These are phyloP conservation scores for Suaeda aralocaspica DNA, from an alignment of 148 eudicot species.

Conservation along the genomic window DNA sequence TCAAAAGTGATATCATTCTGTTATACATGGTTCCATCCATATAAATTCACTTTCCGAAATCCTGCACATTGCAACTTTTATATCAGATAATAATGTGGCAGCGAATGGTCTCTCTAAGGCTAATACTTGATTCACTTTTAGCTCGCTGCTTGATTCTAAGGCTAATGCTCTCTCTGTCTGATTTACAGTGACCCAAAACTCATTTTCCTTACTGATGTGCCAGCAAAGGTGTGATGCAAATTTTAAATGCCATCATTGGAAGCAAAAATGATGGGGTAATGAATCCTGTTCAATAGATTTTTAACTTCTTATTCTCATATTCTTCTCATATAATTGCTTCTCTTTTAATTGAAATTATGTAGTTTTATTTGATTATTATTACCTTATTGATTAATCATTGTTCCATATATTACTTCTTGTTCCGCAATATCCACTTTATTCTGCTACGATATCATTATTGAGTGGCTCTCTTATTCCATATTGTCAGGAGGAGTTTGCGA, in stretches of 20 bases:
- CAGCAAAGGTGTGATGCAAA: slow-evolving; percentile 99
- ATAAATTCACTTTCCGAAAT: neutral
- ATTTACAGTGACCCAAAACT: slow-evolving; percentile 85
- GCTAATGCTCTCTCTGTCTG: slow-evolving; percentile 10
- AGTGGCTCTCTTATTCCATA: slow-evolving; percentile 97
- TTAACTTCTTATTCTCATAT: no score
- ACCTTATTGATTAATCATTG: slow-evolving; percentile 10
- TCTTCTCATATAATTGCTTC: no score
- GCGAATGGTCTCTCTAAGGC: no score
- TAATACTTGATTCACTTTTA: no score
- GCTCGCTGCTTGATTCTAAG: neutral
- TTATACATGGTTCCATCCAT: neutral
- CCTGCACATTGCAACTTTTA: neutral
- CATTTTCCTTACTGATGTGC: slow-evolving; percentile 97
- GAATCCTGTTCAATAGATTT: slow-evolving; percentile 16
- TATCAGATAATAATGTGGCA: slow-evolving; percentile 1
- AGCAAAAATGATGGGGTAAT: slow-evolving; percentile 80
- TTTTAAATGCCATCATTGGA: slow-evolving; percentile 64
- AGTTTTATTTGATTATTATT: neutral
- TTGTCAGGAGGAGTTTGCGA: slow-evolving; percentile 93
- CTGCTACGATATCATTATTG: slow-evolving; percentile 77
- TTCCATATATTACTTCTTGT: slow-evolving; percentile 87
- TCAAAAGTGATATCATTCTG: neutral
- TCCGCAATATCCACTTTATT: slow-evolving; percentile 98
- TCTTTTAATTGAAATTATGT: neutral